These are phyloP conservation scores for Tympanopsis confertula DNA, from an alignment of 2,329 filamentous ascomycete species.

Conservation along the genomic window DNA sequence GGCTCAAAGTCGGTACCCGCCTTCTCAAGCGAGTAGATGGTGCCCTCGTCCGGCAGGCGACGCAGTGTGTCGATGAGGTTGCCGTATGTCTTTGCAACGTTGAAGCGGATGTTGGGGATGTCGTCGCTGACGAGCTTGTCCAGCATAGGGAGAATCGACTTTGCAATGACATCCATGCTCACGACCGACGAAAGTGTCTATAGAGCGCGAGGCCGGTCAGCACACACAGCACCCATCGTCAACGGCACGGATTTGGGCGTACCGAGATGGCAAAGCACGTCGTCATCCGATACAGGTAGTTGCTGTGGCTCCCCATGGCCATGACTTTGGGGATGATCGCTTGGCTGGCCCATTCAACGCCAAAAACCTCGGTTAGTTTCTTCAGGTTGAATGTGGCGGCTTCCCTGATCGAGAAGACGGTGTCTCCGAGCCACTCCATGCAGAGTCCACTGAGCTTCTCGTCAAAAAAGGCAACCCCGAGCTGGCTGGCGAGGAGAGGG, in stretches of 20 bases:
- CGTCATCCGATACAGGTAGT: slow-evolving; percentile 99
- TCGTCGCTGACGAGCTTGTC: slow-evolving; percentile 87
- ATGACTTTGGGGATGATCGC: slow-evolving; percentile 98
- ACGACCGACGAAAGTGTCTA: slow-evolving; percentile 90
- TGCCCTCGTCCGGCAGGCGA: slow-evolving; percentile 78
- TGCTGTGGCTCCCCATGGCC: slow-evolving; percentile 94
- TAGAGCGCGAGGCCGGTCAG: slow-evolving; percentile 4
- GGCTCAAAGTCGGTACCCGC: slow-evolving; percentile 47
- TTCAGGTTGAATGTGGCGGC: slow-evolving; percentile 95
- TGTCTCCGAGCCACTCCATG: slow-evolving; percentile 98
- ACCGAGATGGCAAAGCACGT: slow-evolving; percentile 99
- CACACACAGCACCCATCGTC: slow-evolving; percentile 8
- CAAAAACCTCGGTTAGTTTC: slow-evolving; percentile 97
- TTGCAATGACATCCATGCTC: slow-evolving; percentile 82
- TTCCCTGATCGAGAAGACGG: slow-evolving; percentile 95
- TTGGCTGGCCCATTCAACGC: slow-evolving; percentile 92
- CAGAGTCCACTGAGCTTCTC: slow-evolving; percentile 91
- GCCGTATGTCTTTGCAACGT: slow-evolving; percentile 94
- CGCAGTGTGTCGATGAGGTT: slow-evolving; percentile 85
- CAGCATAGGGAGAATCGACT: slow-evolving; percentile 89
- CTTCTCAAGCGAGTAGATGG: slow-evolving; percentile 76
- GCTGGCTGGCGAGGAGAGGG: slow-evolving; percentile 83
- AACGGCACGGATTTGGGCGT: slow-evolving; percentile 27
- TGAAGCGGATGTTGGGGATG: slow-evolving; percentile 98
- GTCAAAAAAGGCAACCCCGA: slow-evolving; percentile 95